Evolutionary conservation across 768 basidiomycete genomes (phyloP).

Genomic region (Vararia minispora): DNA sequence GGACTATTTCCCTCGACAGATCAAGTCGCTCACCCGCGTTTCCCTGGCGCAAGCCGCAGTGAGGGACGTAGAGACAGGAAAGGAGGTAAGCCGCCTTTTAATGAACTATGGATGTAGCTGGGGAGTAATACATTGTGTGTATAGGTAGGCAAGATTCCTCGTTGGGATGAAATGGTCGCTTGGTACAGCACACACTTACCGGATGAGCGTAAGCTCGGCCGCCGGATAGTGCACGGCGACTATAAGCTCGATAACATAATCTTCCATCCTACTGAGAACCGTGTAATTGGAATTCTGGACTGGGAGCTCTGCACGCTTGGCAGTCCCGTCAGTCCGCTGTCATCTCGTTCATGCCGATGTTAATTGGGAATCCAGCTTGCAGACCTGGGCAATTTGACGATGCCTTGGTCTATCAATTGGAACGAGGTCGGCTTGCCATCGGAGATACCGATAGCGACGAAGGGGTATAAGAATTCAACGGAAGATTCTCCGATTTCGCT

Average conservation of each 20-base stretch:
- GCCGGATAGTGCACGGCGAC: slow-evolving; percentile 93
- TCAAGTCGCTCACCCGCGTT: slow-evolving; percentile 76
- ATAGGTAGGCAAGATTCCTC: slow-evolving; percentile 71
- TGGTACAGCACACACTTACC: slow-evolving; percentile 76
- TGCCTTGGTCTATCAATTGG: slow-evolving; percentile 63
- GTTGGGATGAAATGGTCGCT: slow-evolving; percentile 53
- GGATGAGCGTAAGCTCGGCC: slow-evolving; percentile 61
- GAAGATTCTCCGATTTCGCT: slow-evolving; percentile 49
- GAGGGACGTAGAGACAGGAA: slow-evolving; percentile 51
- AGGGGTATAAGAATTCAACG: slow-evolving; percentile 55
- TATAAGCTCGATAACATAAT: slow-evolving; percentile 97
- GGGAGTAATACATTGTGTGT: too few relatives aligned
- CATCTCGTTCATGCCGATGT: not conserved
- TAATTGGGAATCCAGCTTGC: slow-evolving; percentile 41
- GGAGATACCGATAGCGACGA: slow-evolving; percentile 4
- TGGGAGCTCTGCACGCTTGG: slow-evolving; percentile 98
- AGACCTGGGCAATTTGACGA: slow-evolving; percentile 83
- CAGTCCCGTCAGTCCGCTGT: slow-evolving; percentile 55
- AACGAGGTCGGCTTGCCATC: slow-evolving; percentile 24
- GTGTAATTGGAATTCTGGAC: slow-evolving; percentile 90
- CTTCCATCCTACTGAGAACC: slow-evolving; percentile 86
- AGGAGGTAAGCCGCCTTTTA: too few relatives aligned
- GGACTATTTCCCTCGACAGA: slow-evolving; percentile 88
- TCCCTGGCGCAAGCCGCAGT: slow-evolving; percentile 68
- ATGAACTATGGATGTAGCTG: too few relatives aligned